Evolutionary conservation across 1,284 basidiomycete species (phyloP), one percentile per base, ranked within the genome.

Genomic region (Naganishia liquefaciens): DNA sequence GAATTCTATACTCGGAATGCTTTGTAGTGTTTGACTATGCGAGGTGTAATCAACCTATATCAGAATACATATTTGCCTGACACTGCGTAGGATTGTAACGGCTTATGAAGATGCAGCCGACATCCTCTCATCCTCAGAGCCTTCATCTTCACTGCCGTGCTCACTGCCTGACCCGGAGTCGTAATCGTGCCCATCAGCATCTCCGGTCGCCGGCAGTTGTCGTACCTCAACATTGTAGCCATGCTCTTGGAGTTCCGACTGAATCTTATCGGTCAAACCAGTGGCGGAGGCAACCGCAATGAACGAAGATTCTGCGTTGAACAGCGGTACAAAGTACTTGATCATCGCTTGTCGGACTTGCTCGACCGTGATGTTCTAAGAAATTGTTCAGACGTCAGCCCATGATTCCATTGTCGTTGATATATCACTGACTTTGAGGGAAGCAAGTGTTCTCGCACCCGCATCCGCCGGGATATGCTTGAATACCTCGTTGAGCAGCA

Each of bases 401-500:
- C 27, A 19, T 19, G 15, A 10, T n/a, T 19, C 15, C 1, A 19
- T 17, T 51, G 28, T 51, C 1, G 9, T 9, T 15, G 17, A 6
- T 19, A 27, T 2, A 11, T 39, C 50, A 69, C 75, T 63, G 66
- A 77, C 78, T 67, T 74, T 88, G 70, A 88, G 89, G 72, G 87
- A 86, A 71, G 88, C 84, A 39, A 97, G 82, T 44, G 93, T 82
- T 53, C 88, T 84, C 49, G 89, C 81, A 70, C 88, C 87, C 73
- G 88, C 82, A 70, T 87, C 84, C 75, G 88, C 87, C 13, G 87
- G 81, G 6, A 95, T 84, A 39, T 86, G 87, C 74, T 90, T 91
- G 46, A 98, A 81, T 0, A 87, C 88, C 81, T 94, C 90, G 76
- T 97, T 93, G 40, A 84, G 81, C 78, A 94, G 95, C 0, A 91